Evolutionary conservation across 345 rosid species (phyloP), one percentile per base, ranked within the genome.

Genomic region (Odontarrhena argentea): DNA sequence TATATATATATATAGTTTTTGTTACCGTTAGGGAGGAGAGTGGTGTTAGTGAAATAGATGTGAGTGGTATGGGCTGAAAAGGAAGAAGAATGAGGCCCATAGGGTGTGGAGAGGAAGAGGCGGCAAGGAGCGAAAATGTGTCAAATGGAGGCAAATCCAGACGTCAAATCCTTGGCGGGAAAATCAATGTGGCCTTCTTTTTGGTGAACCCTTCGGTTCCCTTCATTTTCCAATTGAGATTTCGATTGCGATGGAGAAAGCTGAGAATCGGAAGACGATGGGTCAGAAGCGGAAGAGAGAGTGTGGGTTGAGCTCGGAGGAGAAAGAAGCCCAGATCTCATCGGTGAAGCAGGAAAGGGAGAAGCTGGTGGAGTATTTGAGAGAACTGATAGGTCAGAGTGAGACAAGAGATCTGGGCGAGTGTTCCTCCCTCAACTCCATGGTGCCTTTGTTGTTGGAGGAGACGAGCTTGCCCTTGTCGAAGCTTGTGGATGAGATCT

Each of bases 381-480:
- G 58, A 28, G 82, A 94, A 71, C 24, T 82, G 49, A 63, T 66
- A 69, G 77, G 60, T 13, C 40, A 45, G 47, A 47, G 2, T 9
- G 67, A 22, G n/a, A 67, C 36, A 3, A 70, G 40, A 13, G 82
- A 81, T 43, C 80, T 64, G 37, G 42, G 66, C 15, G 85, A 78
- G 3, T 76, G 55, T 28, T 63, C 68, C 14, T 74, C 87, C 5
- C 22, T 79, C 58, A 80, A 87, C 45, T 79, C 80, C 11, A 42
- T 37, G 77, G 91, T 91, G 47, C 85, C 85, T 36, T 63, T 79
- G 73, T 68, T 89, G 45, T 74, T 94, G 84, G 97, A 94, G 80
- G 99, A 87, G 81, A 87, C 80, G 56, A 77, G 54, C 9, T 56
- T 75, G 66, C 84, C 97, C 15, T 68, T 94, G 36, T 80, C 96